Evolutionary conservation across 345 rosid genomes (phyloP).

Genomic region (Bretschneidera sinensis): DNA sequence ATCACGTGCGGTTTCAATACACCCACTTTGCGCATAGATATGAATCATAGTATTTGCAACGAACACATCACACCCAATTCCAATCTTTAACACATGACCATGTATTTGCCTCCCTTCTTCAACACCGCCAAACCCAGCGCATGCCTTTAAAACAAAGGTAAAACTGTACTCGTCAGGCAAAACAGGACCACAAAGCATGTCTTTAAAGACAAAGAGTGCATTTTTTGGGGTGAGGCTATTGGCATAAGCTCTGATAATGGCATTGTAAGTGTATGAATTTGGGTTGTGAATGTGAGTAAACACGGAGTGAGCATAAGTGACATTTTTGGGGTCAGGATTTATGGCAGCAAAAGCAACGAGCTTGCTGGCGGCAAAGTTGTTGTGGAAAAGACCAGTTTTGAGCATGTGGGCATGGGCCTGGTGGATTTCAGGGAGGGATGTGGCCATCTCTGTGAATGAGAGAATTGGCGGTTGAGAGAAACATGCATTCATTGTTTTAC

Average conservation of each 20-base stretch:
- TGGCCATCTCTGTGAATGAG: conserved; percentile 26
- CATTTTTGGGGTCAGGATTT: conserved; percentile 35
- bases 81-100: conserved; percentile 32
- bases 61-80: conserved; percentile 25
- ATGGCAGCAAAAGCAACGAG: conserved; percentile 31
- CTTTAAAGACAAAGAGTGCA: conserved; percentile 30
- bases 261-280: conserved; percentile 33
- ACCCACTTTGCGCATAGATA: conserved; percentile 29
- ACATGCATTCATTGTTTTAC: conserved; percentile 23
- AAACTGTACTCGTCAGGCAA: conserved; percentile 41
- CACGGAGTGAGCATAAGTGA: conserved; percentile 41
- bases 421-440: conserved; percentile 34
- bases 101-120: conserved; percentile 43
- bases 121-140: conserved; percentile 35
- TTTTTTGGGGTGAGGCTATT: conserved; percentile 25
- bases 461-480: conserved; percentile 18
- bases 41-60: conserved; percentile 40
- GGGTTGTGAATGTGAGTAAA: conserved; percentile 29
- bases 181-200: conserved; percentile 32
- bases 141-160: conserved; percentile 45
- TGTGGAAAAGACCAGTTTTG: conserved; percentile 31
- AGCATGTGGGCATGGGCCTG: conserved; percentile 47
- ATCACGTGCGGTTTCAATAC: conserved; percentile 22
- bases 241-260: conserved; percentile 45
- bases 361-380: conserved; percentile 36